Conservation (phyloP, 768 basidiomycete genomes). For the Lanmaoa pseudosensibilis region DNA sequence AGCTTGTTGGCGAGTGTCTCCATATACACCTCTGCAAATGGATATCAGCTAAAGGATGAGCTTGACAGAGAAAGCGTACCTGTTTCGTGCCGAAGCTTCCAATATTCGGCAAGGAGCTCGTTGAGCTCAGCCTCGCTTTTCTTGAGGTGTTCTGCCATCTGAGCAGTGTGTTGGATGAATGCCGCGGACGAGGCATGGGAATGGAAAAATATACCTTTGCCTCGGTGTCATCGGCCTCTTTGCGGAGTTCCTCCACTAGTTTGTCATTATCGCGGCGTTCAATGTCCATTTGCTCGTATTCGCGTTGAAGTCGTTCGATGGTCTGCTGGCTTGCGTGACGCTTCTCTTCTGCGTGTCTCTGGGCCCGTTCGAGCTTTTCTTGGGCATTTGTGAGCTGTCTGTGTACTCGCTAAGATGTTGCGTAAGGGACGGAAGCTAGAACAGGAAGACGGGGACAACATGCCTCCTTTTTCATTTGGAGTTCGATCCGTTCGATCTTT, state of each 20-base stretch:
- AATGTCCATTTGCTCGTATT: constrained; percentile 76
- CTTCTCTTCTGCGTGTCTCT: constrained; percentile 79
- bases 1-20: constrained; percentile 81
- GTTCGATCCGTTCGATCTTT: constrained; percentile 70
- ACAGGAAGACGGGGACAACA: constrained; percentile 7
- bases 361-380: constrained; percentile 78
- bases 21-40: constrained; percentile 73
- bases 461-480: constrained; percentile 69
- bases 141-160: constrained; percentile 79
- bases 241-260: constrained; percentile 72
- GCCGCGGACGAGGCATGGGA: background rate
- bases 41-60: background rate
- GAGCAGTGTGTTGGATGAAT: background rate
- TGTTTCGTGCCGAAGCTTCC: constrained; percentile 74
- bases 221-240: constrained; percentile 67
- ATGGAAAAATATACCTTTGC: constrained; percentile 47
- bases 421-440: background rate
- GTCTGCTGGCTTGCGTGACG: constrained; percentile 68
- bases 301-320: constrained; percentile 71
- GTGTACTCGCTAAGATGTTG: constrained; percentile 60
- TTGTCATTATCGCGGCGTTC: constrained; percentile 79
- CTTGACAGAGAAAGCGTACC: constrained; percentile 41
- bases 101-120: constrained; percentile 80
- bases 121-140: constrained; percentile 77
- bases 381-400: constrained; percentile 80